phyloP scores from a whole-genome alignment of 345 rosid species.

The Lepidium sativum region DNA sequence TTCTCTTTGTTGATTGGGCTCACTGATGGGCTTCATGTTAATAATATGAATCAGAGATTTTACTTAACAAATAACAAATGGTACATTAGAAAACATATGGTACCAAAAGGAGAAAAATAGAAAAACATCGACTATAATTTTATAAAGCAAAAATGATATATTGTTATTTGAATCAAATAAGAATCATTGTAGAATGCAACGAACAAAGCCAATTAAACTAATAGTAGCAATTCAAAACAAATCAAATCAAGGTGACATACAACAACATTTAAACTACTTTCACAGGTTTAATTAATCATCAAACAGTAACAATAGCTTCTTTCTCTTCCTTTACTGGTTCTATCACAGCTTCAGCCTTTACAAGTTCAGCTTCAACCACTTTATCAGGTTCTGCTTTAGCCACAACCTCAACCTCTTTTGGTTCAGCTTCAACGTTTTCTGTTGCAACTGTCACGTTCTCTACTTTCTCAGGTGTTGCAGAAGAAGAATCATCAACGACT shows the following conservation, averaged over 20 bases:
- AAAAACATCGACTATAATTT: not conserved
- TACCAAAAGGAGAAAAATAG: too few species aligned
- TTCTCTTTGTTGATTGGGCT: too few species aligned
- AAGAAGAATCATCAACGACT: slow-evolving; percentile 16
- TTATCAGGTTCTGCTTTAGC: not conserved
- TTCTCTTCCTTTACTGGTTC: slow-evolving; percentile 15
- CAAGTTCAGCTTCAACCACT: not conserved
- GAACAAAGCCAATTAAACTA: slow-evolving; percentile 8
- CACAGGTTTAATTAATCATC: slow-evolving; percentile 13
- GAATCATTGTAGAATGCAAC: slow-evolving; percentile 6
- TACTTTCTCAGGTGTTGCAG: slow-evolving; percentile 1
- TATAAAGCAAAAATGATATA: slow-evolving; percentile 14
- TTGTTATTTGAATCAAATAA: slow-evolving; percentile 12
- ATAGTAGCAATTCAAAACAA: slow-evolving; percentile 17
- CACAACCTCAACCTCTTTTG: not conserved
- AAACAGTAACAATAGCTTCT: slow-evolving; percentile 18
- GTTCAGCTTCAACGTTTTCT: slow-evolving; percentile 8
- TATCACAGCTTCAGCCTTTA: not conserved
- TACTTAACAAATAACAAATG: not conserved
- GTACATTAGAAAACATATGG: not conserved
- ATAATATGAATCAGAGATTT: too few species aligned
- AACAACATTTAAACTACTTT: slow-evolving; percentile 16
- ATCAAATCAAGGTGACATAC: slow-evolving; percentile 7
- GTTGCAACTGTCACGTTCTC: slow-evolving; percentile 2
- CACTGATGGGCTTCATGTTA: too few species aligned